Percentiles rank a stretch among this genome's conserved stretches.
phyloP scores from a whole-genome alignment of 345 rosid genomes.

The Brassica incana region DNA sequence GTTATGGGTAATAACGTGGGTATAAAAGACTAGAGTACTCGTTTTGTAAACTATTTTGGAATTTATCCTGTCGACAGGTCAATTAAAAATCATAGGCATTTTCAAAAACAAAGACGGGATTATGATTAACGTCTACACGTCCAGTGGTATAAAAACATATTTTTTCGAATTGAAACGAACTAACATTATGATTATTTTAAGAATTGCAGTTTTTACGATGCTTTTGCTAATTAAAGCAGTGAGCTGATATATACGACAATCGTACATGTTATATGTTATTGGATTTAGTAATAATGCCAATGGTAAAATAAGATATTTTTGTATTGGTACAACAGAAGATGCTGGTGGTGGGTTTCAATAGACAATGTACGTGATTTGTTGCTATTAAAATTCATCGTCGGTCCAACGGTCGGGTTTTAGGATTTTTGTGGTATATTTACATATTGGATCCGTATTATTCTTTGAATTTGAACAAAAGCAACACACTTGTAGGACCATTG shows the following conservation, averaged over 20 bases:
- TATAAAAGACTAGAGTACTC: neutral
- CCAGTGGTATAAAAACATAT: too few relatives aligned
- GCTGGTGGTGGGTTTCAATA: neutral
- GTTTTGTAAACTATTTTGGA: slow-evolving; percentile 19
- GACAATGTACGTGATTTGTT: neutral
- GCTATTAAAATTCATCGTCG: slow-evolving; percentile 12
- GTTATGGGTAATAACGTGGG: neutral
- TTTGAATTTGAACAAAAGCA: slow-evolving; percentile 31
- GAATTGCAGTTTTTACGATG: too few relatives aligned
- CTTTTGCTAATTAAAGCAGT: neutral
- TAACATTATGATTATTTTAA: too few relatives aligned
- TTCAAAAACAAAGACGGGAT: slow-evolving; percentile 24
- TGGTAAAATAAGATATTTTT: neutral
- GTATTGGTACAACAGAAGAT: slow-evolving; percentile 5
- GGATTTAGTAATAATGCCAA: slow-evolving; percentile 13
- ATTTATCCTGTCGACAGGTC: slow-evolving; percentile 31
- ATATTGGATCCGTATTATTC: neutral
- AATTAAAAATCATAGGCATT: slow-evolving; percentile 8
- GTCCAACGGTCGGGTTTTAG: slow-evolving; percentile 29
- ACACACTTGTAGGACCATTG: slow-evolving; percentile 9
- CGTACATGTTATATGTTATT: neutral
- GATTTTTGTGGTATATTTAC: neutral
- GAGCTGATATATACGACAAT: neutral
- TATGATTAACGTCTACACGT: too few relatives aligned
- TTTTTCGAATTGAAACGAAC: too few relatives aligned